phyloP scores from a whole-genome alignment of 805 yeast genomes.

The Brettanomyces sp. region DNA sequence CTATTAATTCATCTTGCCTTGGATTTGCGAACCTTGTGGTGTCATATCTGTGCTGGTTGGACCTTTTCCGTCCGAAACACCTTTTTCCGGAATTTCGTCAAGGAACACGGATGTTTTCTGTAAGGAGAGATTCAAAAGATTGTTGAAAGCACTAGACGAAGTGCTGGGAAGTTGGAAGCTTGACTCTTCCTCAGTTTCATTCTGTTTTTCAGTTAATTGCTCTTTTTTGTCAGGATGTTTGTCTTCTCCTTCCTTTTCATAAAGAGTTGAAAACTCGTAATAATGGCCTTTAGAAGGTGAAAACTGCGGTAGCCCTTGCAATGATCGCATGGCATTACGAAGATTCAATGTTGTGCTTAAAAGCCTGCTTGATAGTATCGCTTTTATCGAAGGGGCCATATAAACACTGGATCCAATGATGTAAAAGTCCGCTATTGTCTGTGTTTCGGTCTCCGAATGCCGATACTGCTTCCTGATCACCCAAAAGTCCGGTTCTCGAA shows the following conservation, averaged over 20 bases:
- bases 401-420: constrained; percentile 88
- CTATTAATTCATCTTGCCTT: too few relatives aligned
- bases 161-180: constrained; percentile 12
- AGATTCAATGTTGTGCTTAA: constrained; percentile 38
- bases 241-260: not conserved
- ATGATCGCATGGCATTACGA: constrained; percentile 35
- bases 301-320: constrained; percentile 43
- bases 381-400: constrained; percentile 74
- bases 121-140: constrained; percentile 19
- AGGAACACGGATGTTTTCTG: constrained; percentile 17
- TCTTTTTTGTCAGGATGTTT: not conserved
- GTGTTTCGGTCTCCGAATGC: constrained; percentile 37
- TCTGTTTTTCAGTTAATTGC: not conserved
- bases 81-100: constrained; percentile 18
- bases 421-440: constrained; percentile 67
- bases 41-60: too few relatives aligned
- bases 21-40: too few relatives aligned
- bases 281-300: constrained; percentile 55
- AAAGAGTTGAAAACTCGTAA: constrained; percentile 17
- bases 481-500: constrained; percentile 91
- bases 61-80: constrained; percentile 3
- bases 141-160: constrained; percentile 21
- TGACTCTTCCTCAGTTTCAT: not conserved
- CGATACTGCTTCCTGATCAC: constrained; percentile 76
- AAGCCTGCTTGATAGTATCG: constrained; percentile 63